Conservation (phyloP, 495 filamentous ascomycete genomes). For the Monascus purpureus region DNA sequence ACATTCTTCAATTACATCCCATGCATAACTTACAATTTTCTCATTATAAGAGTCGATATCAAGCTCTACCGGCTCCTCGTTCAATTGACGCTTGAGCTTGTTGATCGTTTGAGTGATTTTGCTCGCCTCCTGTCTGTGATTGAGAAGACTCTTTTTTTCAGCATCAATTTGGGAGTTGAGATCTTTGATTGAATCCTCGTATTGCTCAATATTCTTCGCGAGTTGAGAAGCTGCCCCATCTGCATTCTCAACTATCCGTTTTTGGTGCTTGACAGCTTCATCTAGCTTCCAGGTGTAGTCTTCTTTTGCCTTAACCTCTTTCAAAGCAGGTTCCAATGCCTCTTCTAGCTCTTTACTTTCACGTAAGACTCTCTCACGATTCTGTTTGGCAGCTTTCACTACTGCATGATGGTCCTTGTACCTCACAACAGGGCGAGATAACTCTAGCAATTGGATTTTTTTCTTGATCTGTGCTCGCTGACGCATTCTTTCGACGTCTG, state of each 20-base stretch:
- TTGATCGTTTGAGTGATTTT: conserved; percentile 28
- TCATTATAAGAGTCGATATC: conserved; percentile 42
- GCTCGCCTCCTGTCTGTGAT: conserved; percentile 35
- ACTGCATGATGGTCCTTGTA: conserved; percentile 33
- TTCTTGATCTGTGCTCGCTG: conserved; percentile 56
- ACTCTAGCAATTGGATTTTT: conserved; percentile 52
- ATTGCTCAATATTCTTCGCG: conserved; percentile 30
- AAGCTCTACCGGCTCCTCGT: conserved; percentile 36
- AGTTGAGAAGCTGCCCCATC: conserved; percentile 39
- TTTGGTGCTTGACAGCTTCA: conserved; percentile 36
- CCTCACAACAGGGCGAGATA: conserved; percentile 46
- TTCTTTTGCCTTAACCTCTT: conserved; percentile 51
- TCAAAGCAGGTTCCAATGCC: conserved; percentile 52
- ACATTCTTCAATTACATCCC: background rate
- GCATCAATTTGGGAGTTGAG: conserved; percentile 39
- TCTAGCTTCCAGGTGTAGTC: conserved; percentile 38
- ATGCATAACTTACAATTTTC: conserved; percentile 21
- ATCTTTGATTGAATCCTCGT: conserved; percentile 41
- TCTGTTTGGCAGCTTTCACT: conserved; percentile 30
- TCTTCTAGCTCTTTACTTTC: conserved; percentile 43
- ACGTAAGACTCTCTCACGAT: conserved; percentile 26
- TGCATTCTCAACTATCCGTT: conserved; percentile 31
- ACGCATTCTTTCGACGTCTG: conserved; percentile 70
- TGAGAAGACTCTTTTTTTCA: conserved; percentile 37
- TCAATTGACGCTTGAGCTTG: conserved; percentile 29